phyloP scores from a whole-genome alignment of 2,329 filamentous ascomycete species.

The Remersonia thermophila region DNA sequence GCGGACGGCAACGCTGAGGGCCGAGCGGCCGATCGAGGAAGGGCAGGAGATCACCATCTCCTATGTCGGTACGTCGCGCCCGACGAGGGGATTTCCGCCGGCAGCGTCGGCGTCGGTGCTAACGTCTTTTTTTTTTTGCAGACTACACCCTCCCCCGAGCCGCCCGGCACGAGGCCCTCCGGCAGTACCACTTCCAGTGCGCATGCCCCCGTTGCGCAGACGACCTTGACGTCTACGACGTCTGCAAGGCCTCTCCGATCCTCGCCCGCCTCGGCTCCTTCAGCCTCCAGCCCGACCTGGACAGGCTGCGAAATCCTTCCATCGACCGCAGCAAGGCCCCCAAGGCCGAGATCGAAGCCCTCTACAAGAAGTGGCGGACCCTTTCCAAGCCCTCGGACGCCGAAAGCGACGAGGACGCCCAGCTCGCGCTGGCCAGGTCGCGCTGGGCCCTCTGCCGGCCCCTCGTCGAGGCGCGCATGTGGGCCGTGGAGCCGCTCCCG shows the following conservation, averaged over 20 bases:
- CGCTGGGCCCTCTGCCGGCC: conserved; percentile 28
- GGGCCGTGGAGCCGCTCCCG: conserved; percentile 38
- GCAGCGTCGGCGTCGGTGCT: too few species aligned
- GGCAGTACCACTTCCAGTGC: conserved; percentile 41
- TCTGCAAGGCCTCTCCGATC: conserved; percentile 30
- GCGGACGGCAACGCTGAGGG: conserved; percentile 37
- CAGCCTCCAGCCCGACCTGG: conserved; percentile 32
- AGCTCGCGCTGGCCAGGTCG: conserved; percentile 19
- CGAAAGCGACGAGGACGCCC: conserved; percentile 6
- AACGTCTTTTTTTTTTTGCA: too few species aligned
- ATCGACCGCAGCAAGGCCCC: conserved; percentile 18
- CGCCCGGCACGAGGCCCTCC: conserved; percentile 31
- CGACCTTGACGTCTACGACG: conserved; percentile 43
- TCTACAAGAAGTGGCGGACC: conserved; percentile 17
- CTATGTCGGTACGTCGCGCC: conserved; percentile 43
- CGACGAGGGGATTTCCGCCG: too few species aligned
- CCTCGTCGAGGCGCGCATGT: conserved; percentile 27
- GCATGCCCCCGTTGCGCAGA: conserved; percentile 35
- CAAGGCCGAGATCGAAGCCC: conserved; percentile 14
- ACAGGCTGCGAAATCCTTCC: conserved; percentile 21
- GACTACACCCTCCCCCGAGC: conserved; percentile 4
- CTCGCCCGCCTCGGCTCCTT: conserved; percentile 32
- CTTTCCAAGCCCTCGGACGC: conserved; percentile 3
- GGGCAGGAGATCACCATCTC: conserved; percentile 49
- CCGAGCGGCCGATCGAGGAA: conserved; percentile 34